These are phyloP conservation scores for Chaetomium fimeti DNA, from an alignment of 495 filamentous ascomycete species.

Conservation along the genomic window DNA sequence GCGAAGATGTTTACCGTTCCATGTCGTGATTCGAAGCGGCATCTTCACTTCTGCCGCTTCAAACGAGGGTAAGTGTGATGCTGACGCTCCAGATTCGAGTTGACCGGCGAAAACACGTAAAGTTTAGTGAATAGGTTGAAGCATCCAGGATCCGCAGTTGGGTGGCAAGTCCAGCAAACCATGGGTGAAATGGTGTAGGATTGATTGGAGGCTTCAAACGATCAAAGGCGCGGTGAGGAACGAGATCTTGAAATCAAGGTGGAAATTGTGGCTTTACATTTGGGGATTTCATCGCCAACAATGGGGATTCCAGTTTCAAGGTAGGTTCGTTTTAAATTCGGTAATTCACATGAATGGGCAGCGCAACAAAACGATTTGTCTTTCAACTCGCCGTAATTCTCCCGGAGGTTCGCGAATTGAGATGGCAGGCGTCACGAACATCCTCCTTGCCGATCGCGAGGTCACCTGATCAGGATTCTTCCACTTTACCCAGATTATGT, in stretches of 20 bases:
- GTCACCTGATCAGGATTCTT: conserved; percentile 20
- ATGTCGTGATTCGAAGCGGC: conserved; percentile 81
- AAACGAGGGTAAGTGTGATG: neutral
- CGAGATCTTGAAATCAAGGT: neutral
- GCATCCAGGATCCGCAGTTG: too few species aligned
- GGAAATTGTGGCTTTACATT: conserved; percentile 5
- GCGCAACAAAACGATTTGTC: neutral
- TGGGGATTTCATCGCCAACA: neutral
- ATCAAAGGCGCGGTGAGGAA: neutral
- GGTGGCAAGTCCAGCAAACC: neutral
- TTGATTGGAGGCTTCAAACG: neutral
- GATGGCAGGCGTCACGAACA: neutral
- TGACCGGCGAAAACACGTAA: neutral
- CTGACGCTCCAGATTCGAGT: neutral
- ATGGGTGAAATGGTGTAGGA: neutral
- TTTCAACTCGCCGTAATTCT: neutral
- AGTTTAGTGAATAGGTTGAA: neutral
- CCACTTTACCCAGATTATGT: conserved; percentile 13
- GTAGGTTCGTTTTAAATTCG: neutral
- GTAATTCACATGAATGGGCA: neutral
- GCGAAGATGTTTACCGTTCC: conserved; percentile 66
- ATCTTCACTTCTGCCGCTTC: conserved; percentile 40
- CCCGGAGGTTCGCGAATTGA: neutral
- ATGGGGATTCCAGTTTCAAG: neutral
- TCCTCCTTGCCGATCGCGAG: conserved; percentile 16